These are phyloP conservation scores for Venturia carpophila DNA, from an alignment of 2,329 filamentous ascomycete species.

Conservation along the genomic window DNA sequence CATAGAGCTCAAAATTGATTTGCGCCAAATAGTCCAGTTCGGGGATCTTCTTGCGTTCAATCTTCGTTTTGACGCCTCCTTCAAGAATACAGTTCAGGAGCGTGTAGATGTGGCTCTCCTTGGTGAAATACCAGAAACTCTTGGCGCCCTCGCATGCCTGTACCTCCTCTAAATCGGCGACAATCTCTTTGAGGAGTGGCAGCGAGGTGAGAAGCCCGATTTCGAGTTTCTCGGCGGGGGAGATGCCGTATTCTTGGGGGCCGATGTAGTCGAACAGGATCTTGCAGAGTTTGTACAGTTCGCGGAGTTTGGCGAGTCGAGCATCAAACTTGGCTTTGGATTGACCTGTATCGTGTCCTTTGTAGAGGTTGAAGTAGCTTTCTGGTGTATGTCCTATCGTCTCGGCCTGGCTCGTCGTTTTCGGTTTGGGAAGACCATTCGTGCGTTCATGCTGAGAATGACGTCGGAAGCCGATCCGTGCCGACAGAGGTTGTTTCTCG, in stretches of 20 bases:
- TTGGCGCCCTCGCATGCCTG: conserved; percentile 92
- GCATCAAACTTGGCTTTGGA: conserved; percentile 73
- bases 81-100: conserved; percentile 96
- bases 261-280: conserved; percentile 97
- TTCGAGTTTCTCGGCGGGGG: conserved; percentile 92
- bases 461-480: conserved; percentile 47
- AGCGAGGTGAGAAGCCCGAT: conserved; percentile 92
- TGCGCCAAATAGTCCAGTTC: conserved; percentile 96
- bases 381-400: conserved; percentile 33
- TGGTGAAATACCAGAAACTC: conserved; percentile 98
- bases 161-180: conserved; percentile 92
- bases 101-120: conserved; percentile 98
- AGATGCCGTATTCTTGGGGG: conserved; percentile 96
- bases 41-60: conserved; percentile 87
- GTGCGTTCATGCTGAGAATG: conserved; percentile 35
- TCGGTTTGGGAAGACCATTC: background rate
- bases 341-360: conserved; percentile 47
- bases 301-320: conserved; percentile 77
- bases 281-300: conserved; percentile 89
- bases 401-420: background rate
- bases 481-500: conserved; percentile 31
- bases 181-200: conserved; percentile 90
- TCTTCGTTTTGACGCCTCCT: conserved; percentile 94
- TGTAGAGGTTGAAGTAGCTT: conserved; percentile 85
- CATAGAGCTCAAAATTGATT: conserved; percentile 97